phyloP scores from a whole-genome alignment of 164 flowering plant genomes.

The Santalum album region DNA sequence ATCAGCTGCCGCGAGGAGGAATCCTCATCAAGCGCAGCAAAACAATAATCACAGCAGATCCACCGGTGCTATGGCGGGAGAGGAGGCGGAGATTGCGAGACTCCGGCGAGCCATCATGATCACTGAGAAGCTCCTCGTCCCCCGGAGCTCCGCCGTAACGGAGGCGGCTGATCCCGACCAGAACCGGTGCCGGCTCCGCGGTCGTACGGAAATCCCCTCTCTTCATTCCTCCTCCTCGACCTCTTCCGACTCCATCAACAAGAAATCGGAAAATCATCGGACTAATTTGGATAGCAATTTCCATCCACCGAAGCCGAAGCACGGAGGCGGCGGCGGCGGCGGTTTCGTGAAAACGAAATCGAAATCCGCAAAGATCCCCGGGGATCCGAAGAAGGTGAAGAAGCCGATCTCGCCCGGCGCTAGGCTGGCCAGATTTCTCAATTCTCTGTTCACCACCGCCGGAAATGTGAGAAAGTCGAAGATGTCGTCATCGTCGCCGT shows the following conservation, averaged over 20 bases:
- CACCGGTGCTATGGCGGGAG: too few relatives aligned
- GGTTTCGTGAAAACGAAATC: too few relatives aligned
- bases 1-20: constrained; percentile 34
- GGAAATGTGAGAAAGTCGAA: constrained; percentile 40
- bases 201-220: constrained; percentile 8
- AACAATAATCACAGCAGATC: too few relatives aligned
- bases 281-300: constrained; percentile 40
- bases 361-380: constrained; percentile 65
- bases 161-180: too few relatives aligned
- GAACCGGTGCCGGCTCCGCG: constrained; percentile 7
- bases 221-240: constrained; percentile 13
- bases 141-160: too few relatives aligned
- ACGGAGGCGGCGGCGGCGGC: too few relatives aligned
- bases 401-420: constrained; percentile 94
- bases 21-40: too few relatives aligned
- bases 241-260: constrained; percentile 62
- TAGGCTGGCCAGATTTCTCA: constrained; percentile 61
- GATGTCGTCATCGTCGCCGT: constrained; percentile 19
- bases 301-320: constrained; percentile 48
- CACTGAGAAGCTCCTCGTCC: constrained; percentile 23
- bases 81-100: constrained; percentile 15
- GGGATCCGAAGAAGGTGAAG: constrained; percentile 70
- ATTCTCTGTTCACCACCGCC: constrained; percentile 54
- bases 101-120: constrained; percentile 29
- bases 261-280: too few relatives aligned